phyloP scores from a whole-genome alignment of 2,329 filamentous ascomycete species.

The Colletotrichum salicis region DNA sequence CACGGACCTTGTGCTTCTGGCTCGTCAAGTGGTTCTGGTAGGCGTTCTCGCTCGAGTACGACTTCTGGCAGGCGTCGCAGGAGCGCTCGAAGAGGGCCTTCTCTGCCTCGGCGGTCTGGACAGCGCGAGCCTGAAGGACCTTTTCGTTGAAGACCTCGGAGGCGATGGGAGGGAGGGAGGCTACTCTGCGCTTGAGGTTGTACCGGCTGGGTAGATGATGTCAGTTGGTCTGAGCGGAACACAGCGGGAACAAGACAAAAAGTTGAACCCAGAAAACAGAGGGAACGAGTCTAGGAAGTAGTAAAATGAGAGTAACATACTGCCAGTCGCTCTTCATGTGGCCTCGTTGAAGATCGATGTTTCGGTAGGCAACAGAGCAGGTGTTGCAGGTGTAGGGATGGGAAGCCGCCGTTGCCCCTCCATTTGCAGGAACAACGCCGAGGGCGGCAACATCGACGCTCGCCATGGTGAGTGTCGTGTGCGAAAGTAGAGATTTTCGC shows the following conservation, averaged over 20 bases:
- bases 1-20: slow-evolving; percentile 85
- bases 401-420: slow-evolving; percentile 55
- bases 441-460: slow-evolving; percentile 43
- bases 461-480: slow-evolving; percentile 55
- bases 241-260: neutral
- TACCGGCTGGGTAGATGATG: slow-evolving; percentile 72
- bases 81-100: slow-evolving; percentile 88
- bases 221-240: slow-evolving; percentile 29
- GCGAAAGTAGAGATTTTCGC: neutral
- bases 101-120: slow-evolving; percentile 83
- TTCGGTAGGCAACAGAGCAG: slow-evolving; percentile 95
- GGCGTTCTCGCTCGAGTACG: slow-evolving; percentile 96
- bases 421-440: slow-evolving; percentile 37
- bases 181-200: slow-evolving; percentile 94
- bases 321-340: slow-evolving; percentile 99
- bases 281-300: neutral
- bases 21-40: slow-evolving; percentile 92
- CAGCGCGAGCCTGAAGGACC: slow-evolving; percentile 89
- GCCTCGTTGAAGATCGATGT: slow-evolving; percentile 88
- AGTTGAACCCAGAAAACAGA: neutral
- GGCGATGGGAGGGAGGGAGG: slow-evolving; percentile 87
- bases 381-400: slow-evolving; percentile 99
- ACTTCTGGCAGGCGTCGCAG: slow-evolving; percentile 87
- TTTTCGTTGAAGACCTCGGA: slow-evolving; percentile 96
- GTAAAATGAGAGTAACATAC: slow-evolving; percentile 63